Evolutionary conservation across 228 moss, liverwort and hornwort species (phyloP), one percentile per base, ranked within the genome.

Genomic region (Sphagnum fallax): DNA sequence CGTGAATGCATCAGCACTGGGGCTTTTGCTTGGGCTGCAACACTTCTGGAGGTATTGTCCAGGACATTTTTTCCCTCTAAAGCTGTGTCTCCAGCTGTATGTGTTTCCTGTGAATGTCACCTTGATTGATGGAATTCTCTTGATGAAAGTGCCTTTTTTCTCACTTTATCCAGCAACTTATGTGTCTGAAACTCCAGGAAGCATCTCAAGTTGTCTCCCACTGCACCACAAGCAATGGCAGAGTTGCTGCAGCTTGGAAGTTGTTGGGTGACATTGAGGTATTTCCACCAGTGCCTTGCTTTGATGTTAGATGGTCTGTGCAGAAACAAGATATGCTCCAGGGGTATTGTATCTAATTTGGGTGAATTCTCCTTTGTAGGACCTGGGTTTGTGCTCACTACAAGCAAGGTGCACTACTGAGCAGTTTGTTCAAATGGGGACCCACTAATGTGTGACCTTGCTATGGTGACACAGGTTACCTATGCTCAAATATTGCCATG

Each of bases 221-320:
- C 59, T 87, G 86, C 67, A 74, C 87, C 65, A 55, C 77, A 80
- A 75, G 50, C 58, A 80, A 92, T 78, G 90, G 90, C 72, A 92
- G 89, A 47, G 82, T 98, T 71, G 94, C 87, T 71, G 80, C 94
- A 70, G 87, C 78, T 72, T 98, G 98, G 98, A 98, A 98, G 73
- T 75, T 98, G 75, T 78, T 92, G 61, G 98, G 98, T 67, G 98
- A 98, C 70, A 81, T 98, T 52, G 85, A 98, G 98, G 97, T 97
- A 81, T 12, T 7, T 65, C 12, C 60, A 62, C 9, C 47, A 5
- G 32, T 32, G 32, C 32, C 32, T 32, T 32, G 2, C 32, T 32
- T 32, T 32, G 32, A 2, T 12, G 11, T 62, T 12, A 32, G 32
- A 3, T 32, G 32, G 32, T 32, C 32, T 32, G 32, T 32, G 32